phyloP scores from a whole-genome alignment of 208 protist genomes.

The Leishmania guyanensis region DNA sequence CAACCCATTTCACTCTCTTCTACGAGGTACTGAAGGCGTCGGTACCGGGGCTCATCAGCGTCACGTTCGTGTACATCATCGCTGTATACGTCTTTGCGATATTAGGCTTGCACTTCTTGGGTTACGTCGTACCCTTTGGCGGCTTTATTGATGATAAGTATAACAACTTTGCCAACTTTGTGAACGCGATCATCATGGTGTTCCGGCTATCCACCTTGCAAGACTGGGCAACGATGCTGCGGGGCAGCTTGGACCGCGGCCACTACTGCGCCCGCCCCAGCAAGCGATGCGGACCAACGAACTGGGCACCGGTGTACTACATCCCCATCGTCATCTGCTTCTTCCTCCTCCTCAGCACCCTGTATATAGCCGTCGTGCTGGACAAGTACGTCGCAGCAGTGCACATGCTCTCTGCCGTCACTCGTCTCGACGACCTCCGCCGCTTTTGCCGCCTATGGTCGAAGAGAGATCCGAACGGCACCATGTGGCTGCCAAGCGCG shows the following conservation, averaged over 20 bases:
- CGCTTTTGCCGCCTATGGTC: conserved; percentile 83
- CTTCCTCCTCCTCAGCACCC: conserved; percentile 66
- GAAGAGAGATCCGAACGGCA: conserved; percentile 72
- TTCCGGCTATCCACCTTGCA: conserved; percentile 89
- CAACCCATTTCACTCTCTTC: conserved; percentile 63
- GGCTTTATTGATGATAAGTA: conserved; percentile 77
- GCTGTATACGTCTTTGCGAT: conserved; percentile 89
- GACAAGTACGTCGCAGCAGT: conserved; percentile 82
- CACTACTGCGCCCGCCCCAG: conserved; percentile 45
- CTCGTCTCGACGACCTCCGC: conserved; percentile 75
- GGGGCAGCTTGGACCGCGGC: conserved; percentile 63
- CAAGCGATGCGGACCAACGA: conserved; percentile 65
- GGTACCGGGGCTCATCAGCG: conserved; percentile 72
- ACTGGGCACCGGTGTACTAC: conserved; percentile 89
- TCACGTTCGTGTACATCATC: conserved; percentile 81
- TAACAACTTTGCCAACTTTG: conserved; percentile 89
- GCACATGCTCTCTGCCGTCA: conserved; percentile 68
- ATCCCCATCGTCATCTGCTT: conserved; percentile 81
- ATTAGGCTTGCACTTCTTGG: conserved; percentile 89
- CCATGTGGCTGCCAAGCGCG: conserved; percentile 58
- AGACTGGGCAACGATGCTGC: conserved; percentile 87
- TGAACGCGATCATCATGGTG: conserved; percentile 86
- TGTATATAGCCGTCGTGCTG: conserved; percentile 87
- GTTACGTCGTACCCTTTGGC: conserved; percentile 74
- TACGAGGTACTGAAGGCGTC: conserved; percentile 68